These are phyloP conservation scores for Lachancea meyersii DNA, from an alignment of 805 yeast genomes.

Conservation along the genomic window DNA sequence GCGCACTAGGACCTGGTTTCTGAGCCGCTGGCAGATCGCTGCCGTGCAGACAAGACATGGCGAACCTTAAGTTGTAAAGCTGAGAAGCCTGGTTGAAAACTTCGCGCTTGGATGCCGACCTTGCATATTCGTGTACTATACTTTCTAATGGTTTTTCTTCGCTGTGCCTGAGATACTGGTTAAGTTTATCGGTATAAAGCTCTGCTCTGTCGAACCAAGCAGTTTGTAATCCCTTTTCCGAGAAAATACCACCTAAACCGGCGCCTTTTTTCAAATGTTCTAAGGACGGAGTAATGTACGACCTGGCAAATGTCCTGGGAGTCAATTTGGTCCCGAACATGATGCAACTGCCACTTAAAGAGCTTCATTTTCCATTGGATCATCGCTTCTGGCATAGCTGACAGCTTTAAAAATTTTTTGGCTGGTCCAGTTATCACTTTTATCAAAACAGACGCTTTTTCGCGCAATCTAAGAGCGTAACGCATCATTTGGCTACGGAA, in stretches of 20 bases:
- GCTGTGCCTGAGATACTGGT: slow-evolving; percentile 27
- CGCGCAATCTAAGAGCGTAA: no score
- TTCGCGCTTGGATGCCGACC: slow-evolving; percentile 28
- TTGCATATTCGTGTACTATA: slow-evolving; percentile 27
- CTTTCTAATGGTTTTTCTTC: slow-evolving; percentile 24
- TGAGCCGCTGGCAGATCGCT: slow-evolving; percentile 12
- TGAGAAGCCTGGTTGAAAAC: slow-evolving; percentile 37
- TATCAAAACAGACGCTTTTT: background rate
- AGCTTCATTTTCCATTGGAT: background rate
- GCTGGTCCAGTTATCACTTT: background rate
- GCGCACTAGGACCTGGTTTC: slow-evolving; percentile 24
- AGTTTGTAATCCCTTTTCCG: slow-evolving; percentile 41
- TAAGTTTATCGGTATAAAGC: slow-evolving; percentile 36
- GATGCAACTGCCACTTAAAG: background rate
- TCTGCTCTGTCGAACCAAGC: slow-evolving; percentile 46
- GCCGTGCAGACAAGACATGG: slow-evolving; percentile 32
- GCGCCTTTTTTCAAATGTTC: slow-evolving; percentile 24
- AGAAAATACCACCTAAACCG: slow-evolving; percentile 47
- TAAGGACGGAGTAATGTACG: slow-evolving; percentile 20
- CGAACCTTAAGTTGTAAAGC: slow-evolving; percentile 35
- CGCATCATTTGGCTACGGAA: no score
- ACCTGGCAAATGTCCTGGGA: slow-evolving; percentile 9
- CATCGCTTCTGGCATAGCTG: background rate
- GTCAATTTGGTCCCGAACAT: slow-evolving; percentile 6
- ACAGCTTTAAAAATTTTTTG: slow-evolving; percentile 1